A percentile compares a stretch with the other conserved stretches of the same genome.
Evolutionary conservation across 306 rosid genomes (phyloP).

Genomic region (Sindora glabra): DNA sequence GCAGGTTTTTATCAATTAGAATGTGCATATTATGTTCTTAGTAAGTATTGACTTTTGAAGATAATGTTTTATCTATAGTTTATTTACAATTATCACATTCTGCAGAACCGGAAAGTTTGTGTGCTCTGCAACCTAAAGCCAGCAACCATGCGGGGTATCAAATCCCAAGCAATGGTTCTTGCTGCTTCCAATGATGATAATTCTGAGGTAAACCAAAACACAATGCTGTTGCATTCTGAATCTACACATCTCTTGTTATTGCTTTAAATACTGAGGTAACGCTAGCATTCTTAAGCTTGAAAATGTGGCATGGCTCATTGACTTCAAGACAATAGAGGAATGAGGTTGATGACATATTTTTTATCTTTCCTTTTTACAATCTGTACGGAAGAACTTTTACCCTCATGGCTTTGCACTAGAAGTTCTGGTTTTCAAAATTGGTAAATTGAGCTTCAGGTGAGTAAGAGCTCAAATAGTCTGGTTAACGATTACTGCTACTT

Average conservation of each 20-base stretch:
- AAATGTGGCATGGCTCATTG: no score
- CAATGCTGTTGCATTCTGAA: not conserved
- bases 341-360: not conserved
- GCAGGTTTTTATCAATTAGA: conserved; percentile 54
- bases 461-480: not conserved
- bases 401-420: not conserved
- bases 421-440: not conserved
- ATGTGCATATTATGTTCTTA: not conserved
- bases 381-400: not conserved
- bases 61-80: not conserved
- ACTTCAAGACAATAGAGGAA: not conserved
- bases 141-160: conserved; percentile 75
- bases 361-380: not conserved
- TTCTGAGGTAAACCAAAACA: conserved; percentile 41
- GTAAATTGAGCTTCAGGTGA: not conserved
- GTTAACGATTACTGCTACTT: not conserved
- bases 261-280: not conserved
- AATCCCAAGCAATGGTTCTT: conserved; percentile 98
- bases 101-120: conserved; percentile 85
- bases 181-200: conserved; percentile 70
- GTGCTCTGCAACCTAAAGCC: conserved; percentile 96
- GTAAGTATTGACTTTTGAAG: not conserved
- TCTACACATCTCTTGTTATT: not conserved
- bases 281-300: not conserved
- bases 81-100: conserved; percentile 7